Evolutionary conservation across 768 basidiomycete species (phyloP).

Genomic region (Paxillus involutus): DNA sequence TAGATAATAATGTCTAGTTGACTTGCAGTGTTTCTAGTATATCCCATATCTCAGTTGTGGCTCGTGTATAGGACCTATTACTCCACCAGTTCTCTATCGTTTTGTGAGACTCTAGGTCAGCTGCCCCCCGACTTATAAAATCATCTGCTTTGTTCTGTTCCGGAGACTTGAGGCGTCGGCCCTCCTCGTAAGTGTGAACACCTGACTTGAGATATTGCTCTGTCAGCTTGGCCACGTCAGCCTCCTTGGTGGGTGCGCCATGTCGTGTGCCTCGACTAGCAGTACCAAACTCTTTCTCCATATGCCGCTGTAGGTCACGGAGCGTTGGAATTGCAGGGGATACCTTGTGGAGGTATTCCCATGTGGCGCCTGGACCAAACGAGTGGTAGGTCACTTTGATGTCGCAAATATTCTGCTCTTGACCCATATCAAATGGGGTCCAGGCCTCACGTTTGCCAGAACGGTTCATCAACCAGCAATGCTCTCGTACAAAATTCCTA

Average conservation of each 20-base stretch:
- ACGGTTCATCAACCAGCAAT: constrained; percentile 6
- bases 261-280: neutral
- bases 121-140: constrained; percentile 11
- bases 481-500: neutral
- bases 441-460: neutral
- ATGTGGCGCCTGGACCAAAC: constrained; percentile 1
- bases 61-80: neutral
- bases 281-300: constrained; percentile 1
- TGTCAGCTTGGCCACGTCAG: neutral
- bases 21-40: too few relatives aligned
- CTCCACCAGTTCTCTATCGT: constrained; percentile 18
- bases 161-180: neutral
- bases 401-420: constrained; percentile 2
- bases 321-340: constrained; percentile 3
- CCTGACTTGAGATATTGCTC: constrained; percentile 8
- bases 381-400: constrained; percentile 6
- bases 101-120: constrained; percentile 7
- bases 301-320: neutral
- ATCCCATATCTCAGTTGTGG: constrained; percentile 4
- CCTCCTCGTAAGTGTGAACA: constrained; percentile 17
- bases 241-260: neutral
- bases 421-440: neutral
- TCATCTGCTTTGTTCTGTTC: constrained; percentile 13
- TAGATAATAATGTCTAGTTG: too few relatives aligned
- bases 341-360: constrained; percentile 5